Conservation (phyloP, 2,329 filamentous ascomycete genomes). For the Colletotrichum sp. region DNA sequence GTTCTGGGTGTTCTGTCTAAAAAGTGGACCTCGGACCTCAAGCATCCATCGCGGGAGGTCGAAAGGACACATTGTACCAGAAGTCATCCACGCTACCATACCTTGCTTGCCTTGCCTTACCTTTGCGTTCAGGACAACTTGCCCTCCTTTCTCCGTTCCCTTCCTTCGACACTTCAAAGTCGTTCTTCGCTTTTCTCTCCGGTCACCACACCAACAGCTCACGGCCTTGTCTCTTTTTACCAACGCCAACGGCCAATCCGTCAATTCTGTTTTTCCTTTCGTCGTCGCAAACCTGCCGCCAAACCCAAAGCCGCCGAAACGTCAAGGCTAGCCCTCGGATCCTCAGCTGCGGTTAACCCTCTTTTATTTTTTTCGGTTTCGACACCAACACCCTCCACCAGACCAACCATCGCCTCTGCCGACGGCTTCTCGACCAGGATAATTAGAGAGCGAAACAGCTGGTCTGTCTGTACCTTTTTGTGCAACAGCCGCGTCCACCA, state of each 20-base stretch:
- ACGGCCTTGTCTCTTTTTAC: neutral
- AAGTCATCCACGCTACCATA: constrained; percentile 13
- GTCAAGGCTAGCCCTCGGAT: constrained; percentile 19
- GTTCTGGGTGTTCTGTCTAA: constrained; percentile 18
- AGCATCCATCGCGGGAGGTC: constrained; percentile 20
- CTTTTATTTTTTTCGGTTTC: neutral
- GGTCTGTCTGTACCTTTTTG: constrained; percentile 18
- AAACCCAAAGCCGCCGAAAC: constrained; percentile 2
- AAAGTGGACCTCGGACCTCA: constrained; percentile 18
- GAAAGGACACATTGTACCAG: constrained; percentile 23
- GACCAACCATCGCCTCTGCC: neutral
- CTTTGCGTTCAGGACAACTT: constrained; percentile 12
- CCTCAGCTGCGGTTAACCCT: constrained; percentile 11
- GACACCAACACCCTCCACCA: neutral
- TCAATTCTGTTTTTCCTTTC: neutral
- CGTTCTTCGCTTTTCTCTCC: neutral
- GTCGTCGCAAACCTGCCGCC: constrained; percentile 7
- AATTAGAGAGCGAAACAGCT: constrained; percentile 14
- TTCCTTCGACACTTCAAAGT: constrained; percentile 2
- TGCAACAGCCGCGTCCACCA: constrained; percentile 16
- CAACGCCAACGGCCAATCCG: constrained; percentile 10
- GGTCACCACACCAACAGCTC: neutral
- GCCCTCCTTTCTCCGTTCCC: constrained; percentile 1
- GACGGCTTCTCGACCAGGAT: neutral
- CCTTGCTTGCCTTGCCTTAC: neutral